These are phyloP conservation scores for Macrotyloma uniflorum DNA, from an alignment of 306 rosid species.

Conservation along the genomic window DNA sequence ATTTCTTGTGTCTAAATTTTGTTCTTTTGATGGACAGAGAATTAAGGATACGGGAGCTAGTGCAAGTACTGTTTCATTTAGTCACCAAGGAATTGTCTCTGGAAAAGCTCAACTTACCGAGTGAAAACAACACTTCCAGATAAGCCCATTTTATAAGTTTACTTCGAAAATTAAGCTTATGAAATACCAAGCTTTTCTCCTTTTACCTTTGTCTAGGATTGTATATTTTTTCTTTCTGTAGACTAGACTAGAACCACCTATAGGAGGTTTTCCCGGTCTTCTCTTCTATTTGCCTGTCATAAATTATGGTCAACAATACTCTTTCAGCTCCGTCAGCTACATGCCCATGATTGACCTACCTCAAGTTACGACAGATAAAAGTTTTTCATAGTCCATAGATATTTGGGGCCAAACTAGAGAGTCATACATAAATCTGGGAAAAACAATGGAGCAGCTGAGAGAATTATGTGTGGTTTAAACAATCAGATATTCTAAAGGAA, in stretches of 20 bases:
- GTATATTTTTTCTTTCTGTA: constrained; percentile 38
- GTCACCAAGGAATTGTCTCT: constrained; percentile 69
- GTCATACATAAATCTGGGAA: constrained; percentile 13
- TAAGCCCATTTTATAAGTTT: constrained; percentile 26
- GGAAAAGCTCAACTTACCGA: constrained; percentile 53
- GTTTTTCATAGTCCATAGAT: constrained; percentile 6
- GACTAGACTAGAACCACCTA: constrained; percentile 36
- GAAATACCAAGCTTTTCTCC: constrained; percentile 22
- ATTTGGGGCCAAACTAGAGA: constrained; percentile 25
- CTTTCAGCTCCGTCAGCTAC: constrained; percentile 24
- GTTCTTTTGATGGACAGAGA: constrained; percentile 65
- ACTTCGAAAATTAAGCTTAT: constrained; percentile 10
- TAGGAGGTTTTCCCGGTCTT: constrained; percentile 39
- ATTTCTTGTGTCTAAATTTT: constrained; percentile 23
- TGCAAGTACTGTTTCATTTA: constrained; percentile 69
- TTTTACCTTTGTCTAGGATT: constrained; percentile 32
- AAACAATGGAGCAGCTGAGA: constrained; percentile 21
- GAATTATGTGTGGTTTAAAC: constrained; percentile 29
- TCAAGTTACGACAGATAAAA: constrained; percentile 21
- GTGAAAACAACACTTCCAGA: constrained; percentile 50
- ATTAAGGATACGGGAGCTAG: constrained; percentile 64
- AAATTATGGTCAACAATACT: constrained; percentile 23
- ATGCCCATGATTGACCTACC: constrained; percentile 24
- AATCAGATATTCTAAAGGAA: constrained; percentile 13
- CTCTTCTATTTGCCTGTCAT: constrained; percentile 27